phyloP scores from a whole-genome alignment of 306 rosid genomes.

The Vachellia pachyceras region DNA sequence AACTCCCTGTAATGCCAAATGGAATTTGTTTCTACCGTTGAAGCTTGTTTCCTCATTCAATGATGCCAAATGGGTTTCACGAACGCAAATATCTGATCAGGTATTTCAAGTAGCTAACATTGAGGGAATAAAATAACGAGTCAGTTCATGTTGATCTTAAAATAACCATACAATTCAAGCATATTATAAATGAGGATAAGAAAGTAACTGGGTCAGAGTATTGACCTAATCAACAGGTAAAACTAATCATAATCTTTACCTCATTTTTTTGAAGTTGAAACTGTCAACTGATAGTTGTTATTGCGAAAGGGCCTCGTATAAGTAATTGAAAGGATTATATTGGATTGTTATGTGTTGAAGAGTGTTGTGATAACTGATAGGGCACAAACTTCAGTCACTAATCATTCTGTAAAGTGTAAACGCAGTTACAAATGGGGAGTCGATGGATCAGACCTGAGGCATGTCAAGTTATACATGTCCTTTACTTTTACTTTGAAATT shows the following conservation, averaged over 20 bases:
- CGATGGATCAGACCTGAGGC: slow-evolving; percentile 93
- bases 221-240: background rate
- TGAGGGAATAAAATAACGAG: background rate
- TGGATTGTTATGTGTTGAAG: background rate
- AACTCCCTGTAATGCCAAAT: background rate
- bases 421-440: slow-evolving; percentile 30
- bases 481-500: background rate
- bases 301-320: background rate
- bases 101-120: background rate
- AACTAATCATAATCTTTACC: background rate
- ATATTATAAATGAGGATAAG: too few relatives aligned
- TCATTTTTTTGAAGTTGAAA: background rate
- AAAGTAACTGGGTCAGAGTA: background rate
- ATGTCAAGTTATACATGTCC: slow-evolving; percentile 17
- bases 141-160: too few relatives aligned
- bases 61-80: background rate
- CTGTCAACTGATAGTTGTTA: background rate
- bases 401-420: background rate
- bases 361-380: background rate
- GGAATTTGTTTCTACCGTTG: background rate
- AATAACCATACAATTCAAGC: background rate
- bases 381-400: background rate
- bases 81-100: background rate
- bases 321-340: background rate
- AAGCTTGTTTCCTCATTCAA: background rate